phyloP scores from a whole-genome alignment of 2,329 filamentous ascomycete genomes.

The Botrytis byssoidea region DNA sequence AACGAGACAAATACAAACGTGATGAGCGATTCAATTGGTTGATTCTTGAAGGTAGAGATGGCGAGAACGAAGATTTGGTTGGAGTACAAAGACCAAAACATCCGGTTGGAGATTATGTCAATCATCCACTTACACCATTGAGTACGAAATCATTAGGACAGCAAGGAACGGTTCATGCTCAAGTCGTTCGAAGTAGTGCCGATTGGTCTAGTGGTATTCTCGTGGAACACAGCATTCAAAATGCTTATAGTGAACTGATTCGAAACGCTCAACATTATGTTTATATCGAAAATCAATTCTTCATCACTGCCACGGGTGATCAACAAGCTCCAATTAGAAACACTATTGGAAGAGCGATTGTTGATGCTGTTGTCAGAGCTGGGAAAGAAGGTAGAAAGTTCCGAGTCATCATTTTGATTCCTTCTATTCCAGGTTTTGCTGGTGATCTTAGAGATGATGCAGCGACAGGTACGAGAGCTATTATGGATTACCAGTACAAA shows the following conservation, averaged over 20 bases:
- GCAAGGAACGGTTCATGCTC: conserved; percentile 74
- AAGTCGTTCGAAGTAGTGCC: conserved; percentile 83
- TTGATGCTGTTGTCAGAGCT: conserved; percentile 82
- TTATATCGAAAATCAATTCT: conserved; percentile 99
- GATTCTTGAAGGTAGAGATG: conserved; percentile 70
- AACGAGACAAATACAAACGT: conserved; percentile 96
- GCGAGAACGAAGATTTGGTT: conserved; percentile 78
- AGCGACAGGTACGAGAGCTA: conserved; percentile 82
- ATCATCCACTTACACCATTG: conserved; percentile 73
- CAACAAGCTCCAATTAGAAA: conserved; percentile 84
- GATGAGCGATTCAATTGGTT: conserved; percentile 83
- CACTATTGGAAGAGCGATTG: conserved; percentile 81
- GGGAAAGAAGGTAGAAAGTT: conserved; percentile 84
- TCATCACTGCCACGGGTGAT: conserved; percentile 90
- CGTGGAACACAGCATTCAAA: conserved; percentile 81
- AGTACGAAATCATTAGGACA: conserved; percentile 60
- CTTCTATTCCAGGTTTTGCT: conserved; percentile 89
- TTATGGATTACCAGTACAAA: conserved; percentile 98
- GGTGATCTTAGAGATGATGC: conserved; percentile 83
- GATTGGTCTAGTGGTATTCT: conserved; percentile 95
- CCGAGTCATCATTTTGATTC: conserved; percentile 84
- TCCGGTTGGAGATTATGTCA: conserved; percentile 81
- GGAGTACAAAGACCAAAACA: conserved; percentile 87
- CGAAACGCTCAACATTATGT: conserved; percentile 85
- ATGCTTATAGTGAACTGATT: conserved; percentile 82